Base-by-base conservation (phyloP, 2,329 filamentous ascomycete genomes). In the Fusarium sp. region DNA sequence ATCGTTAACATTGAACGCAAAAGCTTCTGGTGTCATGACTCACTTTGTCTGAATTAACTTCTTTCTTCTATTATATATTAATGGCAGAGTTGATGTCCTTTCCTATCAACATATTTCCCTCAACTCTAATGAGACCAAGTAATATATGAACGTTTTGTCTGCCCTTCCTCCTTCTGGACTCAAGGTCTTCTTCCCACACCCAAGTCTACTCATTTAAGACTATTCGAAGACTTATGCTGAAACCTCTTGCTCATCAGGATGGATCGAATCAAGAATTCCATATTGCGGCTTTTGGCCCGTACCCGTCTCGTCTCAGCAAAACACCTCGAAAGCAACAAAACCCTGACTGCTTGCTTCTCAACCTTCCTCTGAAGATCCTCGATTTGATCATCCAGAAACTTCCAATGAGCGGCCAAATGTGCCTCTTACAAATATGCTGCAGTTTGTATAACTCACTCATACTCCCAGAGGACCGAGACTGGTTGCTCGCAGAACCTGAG, bases 351-450 rank as follows among this genome's bases (percentile, higher is more conserved):
- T 15, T 22, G 3, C 24, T 53, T 8, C 47, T 65, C 14, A 30
- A 53, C 4, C 13, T 65, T 17, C 62, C 62, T 9, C 6, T 19
- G 13, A 53, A 53, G 4, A 15, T 53, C 20, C 19, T 44, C 10
- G 28, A 30, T 5, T 3, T 35, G 9, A 4, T 45, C 4, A 19
- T 60, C 5, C n/a, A 9, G 19, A 8, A 47, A 11, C 46, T 65
- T 11, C 53, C 43, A 2, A 6, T 24, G 7, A n/a, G 6, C 22
- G 49, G 37, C 24, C 60, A 40, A 39, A 15, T 45, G 26, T 53
- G 46, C 40, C 54, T 54, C 14, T 14, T 44, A n/a, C 20, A 13
- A 26, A 48, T 37, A 30, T 60, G 47, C 26, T 20, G 4, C 19
- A 2, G 14, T 3, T 14, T 41, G 10, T 20, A 47, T 26, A 6